phyloP scores from a whole-genome alignment of 192 early-diverging fungal genomes.

The Coemansia sp. region DNA sequence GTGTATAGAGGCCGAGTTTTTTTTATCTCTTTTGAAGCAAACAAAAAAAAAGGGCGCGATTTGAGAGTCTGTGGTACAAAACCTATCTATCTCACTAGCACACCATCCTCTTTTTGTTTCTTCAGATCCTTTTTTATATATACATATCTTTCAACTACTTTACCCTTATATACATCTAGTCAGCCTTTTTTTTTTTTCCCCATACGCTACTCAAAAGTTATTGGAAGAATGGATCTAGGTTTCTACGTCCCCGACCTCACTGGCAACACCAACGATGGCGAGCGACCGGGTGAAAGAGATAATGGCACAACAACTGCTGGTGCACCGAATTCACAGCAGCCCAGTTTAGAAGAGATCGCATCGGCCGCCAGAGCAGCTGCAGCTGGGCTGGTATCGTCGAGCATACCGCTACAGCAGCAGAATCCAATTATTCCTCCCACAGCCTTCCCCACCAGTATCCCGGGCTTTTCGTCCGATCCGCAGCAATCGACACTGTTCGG shows the following conservation, averaged over 20 bases:
- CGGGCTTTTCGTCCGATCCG: too few species aligned
- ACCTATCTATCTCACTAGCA: too few species aligned
- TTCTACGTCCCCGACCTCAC: not conserved
- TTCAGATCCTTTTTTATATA: not conserved
- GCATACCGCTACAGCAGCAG: not conserved
- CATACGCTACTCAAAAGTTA: too few species aligned
- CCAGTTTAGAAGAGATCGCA: constrained; percentile 14
- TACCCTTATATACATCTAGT: too few species aligned
- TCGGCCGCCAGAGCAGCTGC: constrained; percentile 5
- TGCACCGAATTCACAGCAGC: not conserved
- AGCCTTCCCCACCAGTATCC: too few species aligned
- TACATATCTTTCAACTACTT: not conserved
- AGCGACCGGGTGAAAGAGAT: not conserved
- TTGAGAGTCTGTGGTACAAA: not conserved
- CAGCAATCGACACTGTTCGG: too few species aligned
- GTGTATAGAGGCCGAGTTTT: not conserved
- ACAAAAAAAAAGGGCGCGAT: not conserved
- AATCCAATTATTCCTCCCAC: too few species aligned
- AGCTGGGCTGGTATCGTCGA: not conserved
- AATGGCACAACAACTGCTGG: not conserved
- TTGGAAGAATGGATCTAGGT: constrained; percentile 1
- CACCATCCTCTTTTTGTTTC: not conserved
- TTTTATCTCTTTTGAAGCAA: not conserved
- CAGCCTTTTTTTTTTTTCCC: too few species aligned
- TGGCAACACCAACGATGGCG: not conserved